phyloP scores from a whole-genome alignment of 2,329 filamentous ascomycete genomes.

The Ophiostoma novo-ulmi region DNA sequence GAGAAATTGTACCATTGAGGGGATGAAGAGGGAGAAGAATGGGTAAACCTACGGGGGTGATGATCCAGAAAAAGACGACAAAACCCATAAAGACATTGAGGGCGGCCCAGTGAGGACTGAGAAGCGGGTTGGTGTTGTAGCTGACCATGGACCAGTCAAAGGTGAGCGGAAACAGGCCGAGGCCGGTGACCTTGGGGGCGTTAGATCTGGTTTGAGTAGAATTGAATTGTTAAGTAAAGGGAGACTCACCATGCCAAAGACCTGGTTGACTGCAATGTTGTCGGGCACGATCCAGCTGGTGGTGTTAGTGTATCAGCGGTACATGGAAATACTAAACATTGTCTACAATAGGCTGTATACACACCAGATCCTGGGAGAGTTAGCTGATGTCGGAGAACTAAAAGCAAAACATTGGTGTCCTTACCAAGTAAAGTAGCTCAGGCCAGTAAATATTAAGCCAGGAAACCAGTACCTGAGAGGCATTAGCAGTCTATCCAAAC shows the following conservation, averaged over 20 bases:
- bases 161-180: slow-evolving; percentile 37
- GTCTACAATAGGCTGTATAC: too few relatives aligned
- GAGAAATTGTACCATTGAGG: too few relatives aligned
- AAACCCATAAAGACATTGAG: slow-evolving; percentile 58
- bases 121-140: slow-evolving; percentile 20
- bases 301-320: slow-evolving; percentile 23
- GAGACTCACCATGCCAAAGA: slow-evolving; percentile 31
- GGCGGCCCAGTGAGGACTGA: slow-evolving; percentile 50
- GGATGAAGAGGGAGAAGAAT: not conserved
- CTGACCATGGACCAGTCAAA: slow-evolving; percentile 39
- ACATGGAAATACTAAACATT: too few relatives aligned
- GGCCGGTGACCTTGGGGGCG: slow-evolving; percentile 30
- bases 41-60: not conserved
- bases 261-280: slow-evolving; percentile 32
- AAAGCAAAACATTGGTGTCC: too few relatives aligned
- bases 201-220: too few relatives aligned
- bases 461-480: not conserved
- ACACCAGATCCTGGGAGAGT: not conserved
- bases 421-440: slow-evolving; percentile 1
- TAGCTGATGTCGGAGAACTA: not conserved
- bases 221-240: too few relatives aligned
- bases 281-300: slow-evolving; percentile 47
- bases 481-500: too few relatives aligned
- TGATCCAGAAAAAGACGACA: slow-evolving; percentile 37
- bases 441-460: not conserved